Base-by-base conservation (phyloP, 2,329 filamentous ascomycete genomes). In the Akanthomyces lecanii region DNA sequence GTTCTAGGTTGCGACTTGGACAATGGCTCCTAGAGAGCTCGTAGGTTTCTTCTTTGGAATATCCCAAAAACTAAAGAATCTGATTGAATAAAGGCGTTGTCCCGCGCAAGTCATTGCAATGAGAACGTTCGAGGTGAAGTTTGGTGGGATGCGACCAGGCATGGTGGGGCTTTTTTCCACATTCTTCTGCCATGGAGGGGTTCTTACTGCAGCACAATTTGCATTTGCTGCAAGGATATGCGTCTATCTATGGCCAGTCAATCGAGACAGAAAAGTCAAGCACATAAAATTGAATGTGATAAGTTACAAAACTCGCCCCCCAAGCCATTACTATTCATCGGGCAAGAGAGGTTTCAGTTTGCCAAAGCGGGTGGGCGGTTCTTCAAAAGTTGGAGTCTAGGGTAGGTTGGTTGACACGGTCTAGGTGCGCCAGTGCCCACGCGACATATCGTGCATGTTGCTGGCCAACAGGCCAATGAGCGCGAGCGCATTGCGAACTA, bases 111-210 rank as follows among this genome's bases (percentile, higher is more conserved):
- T 28, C 12, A 40, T 11, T 10, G 36, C 54, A 18, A 25, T 61
- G 59, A 28, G 18, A 18, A 10, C 5, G n/a, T 54, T 40, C 25
- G n/a, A 30, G 11, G 5, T 21, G 30, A 54, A 21, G 18, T 45
- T 48, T 61, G 59, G 59, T 55, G 59, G 59, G 59, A 61, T 50
- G 59, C 51, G 50, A 54, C 18, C n/a, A 6, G 4, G 4, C 10
- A 36, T 61, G 48, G 59, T 61, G 59, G 59, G 59, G 59, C 59
- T 45, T 8, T 4, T 36, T 21, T 36, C 23, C 1, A 61, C 25
- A 40, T 28, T 21, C 8, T 47, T 21, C 30, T 5, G n/a, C 3
- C n/a, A 40, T 44, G 45, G 56, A 59, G 45, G 56, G 55, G 55
- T 58, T 30, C 23, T 5, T 44, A 6, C 8, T 11, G 10, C 33